Base-by-base conservation (phyloP, 371 early-diverging fungal genomes). In the Syncephalastrum monosporum region DNA sequence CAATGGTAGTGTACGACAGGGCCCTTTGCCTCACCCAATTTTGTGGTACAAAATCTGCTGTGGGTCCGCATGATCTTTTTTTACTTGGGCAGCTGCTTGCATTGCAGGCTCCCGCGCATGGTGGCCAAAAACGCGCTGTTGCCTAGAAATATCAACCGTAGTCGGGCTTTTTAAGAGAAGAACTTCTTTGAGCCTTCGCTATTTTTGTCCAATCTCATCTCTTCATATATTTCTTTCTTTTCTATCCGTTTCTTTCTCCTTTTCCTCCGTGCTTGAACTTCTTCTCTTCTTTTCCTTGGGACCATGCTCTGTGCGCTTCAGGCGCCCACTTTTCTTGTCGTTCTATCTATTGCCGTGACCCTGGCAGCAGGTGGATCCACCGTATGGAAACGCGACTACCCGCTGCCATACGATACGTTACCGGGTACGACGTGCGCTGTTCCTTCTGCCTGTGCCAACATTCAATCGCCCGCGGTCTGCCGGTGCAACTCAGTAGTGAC, bases 361-460 rank as follows among this genome's bases (percentile, higher is more conserved):
- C 61, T 33, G 38, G 38, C 38, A 8, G 38, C 38, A 3, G 38
- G 10, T 1, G 38, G 12, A 38, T 55, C 17, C 62, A 62, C 55
- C 29, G 17, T 71, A 13, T 51, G 63, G 15, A 76, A 76, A 58
- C 71, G 77, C 53, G 69, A 70, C 29, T 54, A 67, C 46, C 65
- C 71, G 23, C 47, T 76, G 10, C 77, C 77, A n/a, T 76, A 64
- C 55, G 63, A 50, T 21, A 57, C 67, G 10, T 57, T 76, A 17
- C 71, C 77, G 14, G 55, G 56, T 16, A 45, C 69, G n/a, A 52
- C 59, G 16, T 76, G 77, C 58, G 48, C 56, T 38, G 58, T 50
- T 8, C 74, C 74, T 19, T 19, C 59, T 1, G 60, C 63, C 10
- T 76, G 77, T 53, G 55, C 56, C 50, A 76, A 63, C 42, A 69